Evolutionary conservation across 306 rosid genomes (phyloP), one percentile per base, ranked within the genome.

Genomic region (Cucumis hystrix): DNA sequence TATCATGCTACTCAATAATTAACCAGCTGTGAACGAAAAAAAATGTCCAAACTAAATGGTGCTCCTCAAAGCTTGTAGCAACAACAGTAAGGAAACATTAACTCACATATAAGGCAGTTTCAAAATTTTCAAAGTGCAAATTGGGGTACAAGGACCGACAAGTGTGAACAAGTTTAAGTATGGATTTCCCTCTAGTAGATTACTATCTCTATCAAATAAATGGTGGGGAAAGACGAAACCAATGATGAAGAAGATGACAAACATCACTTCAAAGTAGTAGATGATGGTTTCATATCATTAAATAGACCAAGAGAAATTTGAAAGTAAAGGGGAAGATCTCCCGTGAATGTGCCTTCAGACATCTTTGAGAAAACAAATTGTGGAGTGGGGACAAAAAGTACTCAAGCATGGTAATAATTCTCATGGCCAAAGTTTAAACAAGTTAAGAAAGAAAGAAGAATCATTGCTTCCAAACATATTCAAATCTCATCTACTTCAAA

Each of bases 111-210:
- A 20, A 21, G 58, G 58, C 75, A 57, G 45, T 57, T 39, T 3
- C 75, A 21, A 58, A 45, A 69, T 69, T 58, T 69, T 69, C 75
- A 69, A 21, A 28, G 37, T 81, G n/a, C 93, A 91, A 70, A 80
- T 77, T 56, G n/a, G 87, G 82, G 63, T 84, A 33, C 89, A 89
- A 84, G 93, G 88, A 78, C 69, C 83, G 58, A 23, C 86, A 54
- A 77, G 86, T 45, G 62, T 81, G 74, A 94, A 91, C 55, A 97
- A 93, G 76, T 93, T 91, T 74, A 93, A 91, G 77, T 71, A 70
- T 37, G 98, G 98, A 61, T 93, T 89, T 78, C 97, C 98, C 17
- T 85, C 90, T 8, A 80, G 83, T 65, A 92, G 96, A 79, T 83
- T 93, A 66, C 90, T 91, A 43, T 78, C 87, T 33, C 64, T 79